phyloP scores from a whole-genome alignment of 352 stramenopile species.

The Peronospora destructor region DNA sequence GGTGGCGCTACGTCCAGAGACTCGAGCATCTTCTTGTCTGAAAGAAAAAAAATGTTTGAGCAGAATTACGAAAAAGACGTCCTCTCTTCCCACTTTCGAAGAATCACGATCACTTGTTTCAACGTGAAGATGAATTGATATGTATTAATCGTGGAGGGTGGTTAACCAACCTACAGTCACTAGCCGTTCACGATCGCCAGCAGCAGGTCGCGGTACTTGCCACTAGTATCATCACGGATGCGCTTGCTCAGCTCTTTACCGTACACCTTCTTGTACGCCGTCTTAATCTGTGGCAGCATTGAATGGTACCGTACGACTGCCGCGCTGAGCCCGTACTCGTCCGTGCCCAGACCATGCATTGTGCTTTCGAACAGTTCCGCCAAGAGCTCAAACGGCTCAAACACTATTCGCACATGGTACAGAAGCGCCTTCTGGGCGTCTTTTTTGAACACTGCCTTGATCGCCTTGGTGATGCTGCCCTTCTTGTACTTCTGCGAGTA shows the following conservation, averaged over 20 bases:
- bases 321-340: slow-evolving; percentile 51
- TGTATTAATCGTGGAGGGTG: too few relatives aligned
- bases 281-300: slow-evolving; percentile 53
- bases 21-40: slow-evolving; percentile 4
- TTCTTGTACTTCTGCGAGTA: slow-evolving; percentile 60
- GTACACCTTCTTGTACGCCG: slow-evolving; percentile 63
- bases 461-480: slow-evolving; percentile 44
- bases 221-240: slow-evolving; percentile 64
- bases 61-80: background rate
- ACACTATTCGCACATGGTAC: slow-evolving; percentile 37
- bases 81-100: background rate
- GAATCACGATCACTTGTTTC: background rate
- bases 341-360: slow-evolving; percentile 58
- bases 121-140: too few relatives aligned
- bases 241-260: slow-evolving; percentile 55
- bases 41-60: background rate
- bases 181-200: slow-evolving; percentile 1
- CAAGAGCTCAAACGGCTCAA: slow-evolving; percentile 45
- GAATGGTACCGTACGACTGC: slow-evolving; percentile 62
- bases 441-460: slow-evolving; percentile 54
- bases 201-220: slow-evolving; percentile 51
- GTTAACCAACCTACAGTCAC: background rate
- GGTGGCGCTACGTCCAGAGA: slow-evolving; percentile 4
- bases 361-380: slow-evolving; percentile 53
- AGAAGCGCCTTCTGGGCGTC: slow-evolving; percentile 40